Percentiles rank a stretch among this genome's conserved stretches.
phyloP scores from a whole-genome alignment of 2,329 filamentous ascomycete genomes.

The Coniochaeta hoffmannii region DNA sequence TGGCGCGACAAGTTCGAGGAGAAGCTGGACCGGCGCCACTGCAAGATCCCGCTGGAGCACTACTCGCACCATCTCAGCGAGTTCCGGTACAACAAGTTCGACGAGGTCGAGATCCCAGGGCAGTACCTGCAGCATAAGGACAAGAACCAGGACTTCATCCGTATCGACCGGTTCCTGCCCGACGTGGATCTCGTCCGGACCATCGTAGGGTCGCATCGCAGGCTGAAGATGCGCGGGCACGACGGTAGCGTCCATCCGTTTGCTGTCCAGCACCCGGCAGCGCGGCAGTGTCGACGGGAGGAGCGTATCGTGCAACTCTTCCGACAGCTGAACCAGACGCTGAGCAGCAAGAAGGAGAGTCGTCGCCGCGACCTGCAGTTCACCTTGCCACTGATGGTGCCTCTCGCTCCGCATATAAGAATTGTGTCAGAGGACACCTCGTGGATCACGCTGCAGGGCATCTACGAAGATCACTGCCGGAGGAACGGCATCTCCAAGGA shows the following conservation, averaged over 20 bases:
- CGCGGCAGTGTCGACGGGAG: conserved; percentile 84
- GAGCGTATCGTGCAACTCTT: conserved; percentile 95
- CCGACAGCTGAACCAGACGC: conserved; percentile 89
- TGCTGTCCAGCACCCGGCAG: conserved; percentile 91
- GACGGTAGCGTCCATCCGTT: conserved; percentile 97
- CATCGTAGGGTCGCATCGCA: conserved; percentile 83
- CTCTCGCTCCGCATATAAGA: conserved; percentile 86
- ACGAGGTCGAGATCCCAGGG: conserved; percentile 95
- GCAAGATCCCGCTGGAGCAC: conserved; percentile 67
- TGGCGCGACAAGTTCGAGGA: conserved; percentile 99
- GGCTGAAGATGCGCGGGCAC: conserved; percentile 92
- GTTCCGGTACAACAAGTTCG: conserved; percentile 95
- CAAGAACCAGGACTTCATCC: conserved; percentile 97
- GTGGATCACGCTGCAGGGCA: conserved; percentile 87
- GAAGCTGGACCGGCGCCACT: conserved; percentile 79
- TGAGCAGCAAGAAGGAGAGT: conserved; percentile 91
- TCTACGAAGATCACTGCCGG: conserved; percentile 95
- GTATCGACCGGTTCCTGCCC: conserved; percentile 93
- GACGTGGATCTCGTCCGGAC: conserved; percentile 89
- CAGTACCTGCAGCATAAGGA: conserved; percentile 97
- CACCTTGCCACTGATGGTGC: conserved; percentile 91
- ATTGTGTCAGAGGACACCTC: conserved; percentile 94
- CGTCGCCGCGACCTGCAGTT: conserved; percentile 91
- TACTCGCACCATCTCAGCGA: conserved; percentile 91
- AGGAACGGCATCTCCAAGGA: conserved; percentile 85